A percentile compares a stretch with the other conserved stretches of the same genome.
Evolutionary conservation across 2,329 filamentous ascomycete genomes (phyloP).

Genomic region (Pseudogymnoascus sp.): DNA sequence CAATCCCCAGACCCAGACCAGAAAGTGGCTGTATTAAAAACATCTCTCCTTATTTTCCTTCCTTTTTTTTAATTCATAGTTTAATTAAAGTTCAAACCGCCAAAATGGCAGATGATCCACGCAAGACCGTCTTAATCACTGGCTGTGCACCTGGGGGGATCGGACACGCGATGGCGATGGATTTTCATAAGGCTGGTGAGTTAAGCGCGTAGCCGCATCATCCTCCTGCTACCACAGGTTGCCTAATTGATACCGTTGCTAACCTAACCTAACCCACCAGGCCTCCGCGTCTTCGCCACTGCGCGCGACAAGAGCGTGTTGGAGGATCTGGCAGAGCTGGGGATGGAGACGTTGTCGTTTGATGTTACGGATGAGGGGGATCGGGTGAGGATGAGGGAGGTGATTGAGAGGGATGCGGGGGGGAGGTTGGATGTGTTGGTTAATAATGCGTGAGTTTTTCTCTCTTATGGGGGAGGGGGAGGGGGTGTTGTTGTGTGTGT

Average conservation of each 20-base stretch:
- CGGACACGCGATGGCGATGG: background rate
- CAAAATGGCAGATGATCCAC: background rate
- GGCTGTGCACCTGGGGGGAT: background rate
- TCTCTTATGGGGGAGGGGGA: too few species aligned
- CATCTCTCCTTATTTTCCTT: too few species aligned
- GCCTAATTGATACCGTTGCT: too few species aligned
- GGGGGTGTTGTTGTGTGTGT: too few species aligned
- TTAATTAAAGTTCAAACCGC: too few species aligned
- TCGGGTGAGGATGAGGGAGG: background rate
- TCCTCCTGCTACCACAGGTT: too few species aligned
- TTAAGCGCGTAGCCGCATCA: too few species aligned
- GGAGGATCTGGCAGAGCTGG: background rate
- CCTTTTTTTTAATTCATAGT: too few species aligned
- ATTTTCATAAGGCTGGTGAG: background rate
- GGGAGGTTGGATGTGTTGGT: constrained; percentile 11
- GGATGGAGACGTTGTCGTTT: background rate
- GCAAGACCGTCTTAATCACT: background rate
- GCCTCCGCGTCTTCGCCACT: background rate
- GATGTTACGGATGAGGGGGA: background rate
- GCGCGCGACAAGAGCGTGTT: background rate
- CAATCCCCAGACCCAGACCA: too few species aligned
- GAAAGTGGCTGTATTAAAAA: too few species aligned
- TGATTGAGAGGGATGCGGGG: background rate
- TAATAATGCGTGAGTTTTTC: constrained; percentile 14
- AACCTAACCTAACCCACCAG: background rate